Evolutionary conservation across 1,284 basidiomycete species (phyloP).

Genomic region (Cutaneotrichosporon mucoides): DNA sequence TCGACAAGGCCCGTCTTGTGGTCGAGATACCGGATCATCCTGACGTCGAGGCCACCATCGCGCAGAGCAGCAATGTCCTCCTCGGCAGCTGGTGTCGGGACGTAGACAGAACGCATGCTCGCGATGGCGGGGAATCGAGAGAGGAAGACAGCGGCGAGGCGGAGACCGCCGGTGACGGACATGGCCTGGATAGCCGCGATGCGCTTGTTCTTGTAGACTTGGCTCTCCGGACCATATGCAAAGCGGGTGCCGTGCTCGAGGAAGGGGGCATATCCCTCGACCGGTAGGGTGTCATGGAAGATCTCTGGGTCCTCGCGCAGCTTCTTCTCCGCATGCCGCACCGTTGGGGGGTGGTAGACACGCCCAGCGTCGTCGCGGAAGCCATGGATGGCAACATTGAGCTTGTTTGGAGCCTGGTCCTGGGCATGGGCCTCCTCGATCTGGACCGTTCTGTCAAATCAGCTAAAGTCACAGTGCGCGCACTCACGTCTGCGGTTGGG

Average conservation of each 20-base stretch:
- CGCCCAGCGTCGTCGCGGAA: conserved; percentile 80
- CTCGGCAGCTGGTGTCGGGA: conserved; percentile 37
- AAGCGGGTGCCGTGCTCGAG: conserved; percentile 37
- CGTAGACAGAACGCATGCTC: conserved; percentile 27
- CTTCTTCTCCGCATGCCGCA: conserved; percentile 64
- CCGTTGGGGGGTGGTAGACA: conserved; percentile 88
- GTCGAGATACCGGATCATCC: conserved; percentile 67
- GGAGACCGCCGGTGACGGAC: conserved; percentile 93
- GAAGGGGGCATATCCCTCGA: conserved; percentile 44
- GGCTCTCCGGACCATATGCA: conserved; percentile 56
- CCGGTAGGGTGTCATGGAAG: conserved; percentile 32
- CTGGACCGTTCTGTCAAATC: conserved; percentile 17
- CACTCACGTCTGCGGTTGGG: conserved; percentile 31
- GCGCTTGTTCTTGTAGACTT: conserved; percentile 49
- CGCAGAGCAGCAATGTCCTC: conserved; percentile 40
- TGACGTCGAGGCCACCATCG: conserved; percentile 43
- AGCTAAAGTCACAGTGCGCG: not conserved
- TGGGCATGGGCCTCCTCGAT: conserved; percentile 69
- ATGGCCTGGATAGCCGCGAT: conserved; percentile 70
- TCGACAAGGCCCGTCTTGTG: conserved; percentile 83
- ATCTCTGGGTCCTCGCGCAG: conserved; percentile 31
- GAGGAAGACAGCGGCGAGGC: conserved; percentile 85
- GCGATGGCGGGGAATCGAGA: conserved; percentile 57
- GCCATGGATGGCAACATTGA: conserved; percentile 88
- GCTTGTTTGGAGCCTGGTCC: conserved; percentile 72